Percentiles rank a stretch among this genome's conserved stretches.
These are phyloP conservation scores for Pelargonium exstipulatum DNA, from an alignment of 441 rosid genomes.

Conservation along the genomic window DNA sequence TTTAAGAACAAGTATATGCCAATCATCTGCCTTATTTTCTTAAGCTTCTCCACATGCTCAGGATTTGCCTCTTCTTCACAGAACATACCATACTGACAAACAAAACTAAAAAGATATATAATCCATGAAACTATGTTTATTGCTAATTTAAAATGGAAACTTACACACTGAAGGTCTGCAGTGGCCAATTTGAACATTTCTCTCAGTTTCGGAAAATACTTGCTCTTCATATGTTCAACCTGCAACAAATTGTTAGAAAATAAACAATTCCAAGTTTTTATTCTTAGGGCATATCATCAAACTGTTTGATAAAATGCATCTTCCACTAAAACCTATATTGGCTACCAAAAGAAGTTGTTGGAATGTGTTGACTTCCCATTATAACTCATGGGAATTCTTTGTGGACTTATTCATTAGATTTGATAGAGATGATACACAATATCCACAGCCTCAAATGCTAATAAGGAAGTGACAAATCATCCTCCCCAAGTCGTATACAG, in stretches of 20 bases:
- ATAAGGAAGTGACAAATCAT: no score
- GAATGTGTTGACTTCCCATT: no score
- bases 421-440: no score
- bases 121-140: neutral
- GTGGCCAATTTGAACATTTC: constrained; percentile 20
- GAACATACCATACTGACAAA: constrained; percentile 19
- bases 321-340: no score
- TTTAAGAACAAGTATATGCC: constrained; percentile 7
- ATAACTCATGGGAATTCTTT: no score
- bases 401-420: no score
- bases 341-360: no score
- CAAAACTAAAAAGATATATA: neutral
- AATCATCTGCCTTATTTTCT: constrained; percentile 8
- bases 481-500: no score
- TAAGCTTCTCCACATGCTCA: constrained; percentile 20
- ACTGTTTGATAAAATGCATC: no score
- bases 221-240: constrained; percentile 22
- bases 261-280: neutral
- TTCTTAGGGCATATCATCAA: neutral
- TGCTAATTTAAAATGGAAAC: neutral
- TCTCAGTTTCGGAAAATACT: constrained; percentile 18
- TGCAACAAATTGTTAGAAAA: neutral
- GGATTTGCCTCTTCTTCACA: constrained; percentile 17
- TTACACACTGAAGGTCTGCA: constrained; percentile 20
- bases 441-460: no score